A percentile compares a stretch with the other conserved stretches of the same genome.
phyloP scores from a whole-genome alignment of 2,329 filamentous ascomycete genomes.

The Myriosclerotinia scirpicola region DNA sequence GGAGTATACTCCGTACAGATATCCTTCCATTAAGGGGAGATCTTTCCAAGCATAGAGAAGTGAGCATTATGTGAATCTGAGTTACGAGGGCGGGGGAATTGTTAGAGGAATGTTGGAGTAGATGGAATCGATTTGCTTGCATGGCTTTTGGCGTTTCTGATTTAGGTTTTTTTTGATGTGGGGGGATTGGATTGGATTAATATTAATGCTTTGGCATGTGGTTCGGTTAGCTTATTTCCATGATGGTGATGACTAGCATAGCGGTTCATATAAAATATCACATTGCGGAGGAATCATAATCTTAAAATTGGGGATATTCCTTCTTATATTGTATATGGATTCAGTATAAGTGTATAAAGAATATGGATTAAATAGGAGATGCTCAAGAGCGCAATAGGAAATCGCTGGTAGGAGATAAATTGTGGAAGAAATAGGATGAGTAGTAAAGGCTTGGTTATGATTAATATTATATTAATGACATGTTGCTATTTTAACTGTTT shows the following conservation, averaged over 20 bases:
- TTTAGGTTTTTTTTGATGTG: neutral
- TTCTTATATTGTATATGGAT: too few relatives aligned
- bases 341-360: too few relatives aligned
- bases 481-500: too few relatives aligned
- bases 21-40: slow-evolving; percentile 7
- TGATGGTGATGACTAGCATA: neutral
- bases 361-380: too few relatives aligned
- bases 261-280: neutral
- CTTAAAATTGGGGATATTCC: too few relatives aligned
- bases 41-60: neutral
- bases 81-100: neutral
- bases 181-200: neutral
- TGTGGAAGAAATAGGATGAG: too few relatives aligned
- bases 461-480: too few relatives aligned
- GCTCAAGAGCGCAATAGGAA: too few relatives aligned
- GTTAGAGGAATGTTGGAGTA: neutral
- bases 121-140: neutral
- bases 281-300: too few relatives aligned
- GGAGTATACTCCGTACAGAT: neutral
- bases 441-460: too few relatives aligned
- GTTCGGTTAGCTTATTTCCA: neutral
- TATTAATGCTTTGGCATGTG: neutral
- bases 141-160: slow-evolving; percentile 1
- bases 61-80: too few relatives aligned
- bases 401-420: too few relatives aligned